Evolutionary conservation across 805 yeast species (phyloP), one percentile per base, ranked within the genome.

Genomic region (Kodamaea lidongshanica): DNA sequence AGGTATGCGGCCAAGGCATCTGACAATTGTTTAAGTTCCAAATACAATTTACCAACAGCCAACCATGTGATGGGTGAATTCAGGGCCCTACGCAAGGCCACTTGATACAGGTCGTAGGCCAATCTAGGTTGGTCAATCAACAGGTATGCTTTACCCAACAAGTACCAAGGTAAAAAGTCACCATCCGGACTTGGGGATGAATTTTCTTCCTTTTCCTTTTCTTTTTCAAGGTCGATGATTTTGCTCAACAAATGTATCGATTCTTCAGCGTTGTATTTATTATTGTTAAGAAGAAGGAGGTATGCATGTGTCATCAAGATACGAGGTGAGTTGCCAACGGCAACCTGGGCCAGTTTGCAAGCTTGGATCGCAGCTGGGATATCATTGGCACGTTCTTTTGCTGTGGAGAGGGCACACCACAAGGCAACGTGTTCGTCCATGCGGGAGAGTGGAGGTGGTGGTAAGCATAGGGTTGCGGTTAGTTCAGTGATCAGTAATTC

Each of bases 1-100:
- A 81, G 70, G 45, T 74, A 78, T 2, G 84, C 83, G 5, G 78
- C 75, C 29, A 78, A 55, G 0, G 85, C 77, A 44, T 78, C 85
- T 3, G 76, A 70, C 14, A 78, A 48, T 49, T 78, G 85, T 26
- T 71, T 72, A 40, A 76, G 55, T 38, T 67, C 67, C 33, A 78
- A 50, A 43, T 77, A 77, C 28, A 79, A 56, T 8, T 72, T 65
- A 3, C 83, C 87, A 16, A 77, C 74, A 0, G 79, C 74, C 19
- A 78, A 53, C 87, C 85, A 78, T 3, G 79, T 70, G 28, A 74
- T 56, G n/a, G 82, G 74, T 9, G 68, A 65, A 10, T 56, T 52
- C 12, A 74, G 67, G 0, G 76, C 74, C 25, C 72, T 64, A 38
- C 70, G 57, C 32, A 74, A 52, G 2, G 80, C 74, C 26, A 67